A percentile compares a stretch with the other conserved stretches of the same genome.
Conservation (phyloP, 2,329 filamentous ascomycete species). For the Exophiala oligosperma region DNA sequence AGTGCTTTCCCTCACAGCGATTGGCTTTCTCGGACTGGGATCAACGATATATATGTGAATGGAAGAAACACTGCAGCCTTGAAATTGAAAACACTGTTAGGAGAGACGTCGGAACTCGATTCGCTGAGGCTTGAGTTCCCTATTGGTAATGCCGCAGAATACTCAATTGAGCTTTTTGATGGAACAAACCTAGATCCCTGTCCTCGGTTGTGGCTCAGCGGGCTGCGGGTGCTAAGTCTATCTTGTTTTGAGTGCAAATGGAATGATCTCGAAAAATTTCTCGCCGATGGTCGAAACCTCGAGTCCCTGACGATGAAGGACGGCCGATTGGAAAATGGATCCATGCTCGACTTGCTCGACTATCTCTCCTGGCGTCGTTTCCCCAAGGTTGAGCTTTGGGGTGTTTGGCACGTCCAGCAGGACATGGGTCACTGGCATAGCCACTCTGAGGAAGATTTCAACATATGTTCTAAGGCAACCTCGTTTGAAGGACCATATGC, state of each 20-base stretch:
- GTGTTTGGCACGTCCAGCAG: slow-evolving; percentile 20
- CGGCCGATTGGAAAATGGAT: slow-evolving; percentile 19
- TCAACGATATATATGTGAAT: slow-evolving; percentile 5
- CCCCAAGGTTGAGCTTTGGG: slow-evolving; percentile 6
- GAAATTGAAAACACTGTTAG: slow-evolving; percentile 13
- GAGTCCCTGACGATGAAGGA: slow-evolving; percentile 13
- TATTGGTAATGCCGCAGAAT: slow-evolving; percentile 15
- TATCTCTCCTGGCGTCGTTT: slow-evolving; percentile 10
- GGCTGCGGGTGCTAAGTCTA: slow-evolving; percentile 16
- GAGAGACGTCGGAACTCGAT: slow-evolving; percentile 13
- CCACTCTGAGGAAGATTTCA: slow-evolving; percentile 13
- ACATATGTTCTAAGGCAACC: slow-evolving; percentile 13
- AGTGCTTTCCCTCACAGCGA: slow-evolving; percentile 22
- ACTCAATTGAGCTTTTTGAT: slow-evolving; percentile 22
- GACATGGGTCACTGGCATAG: slow-evolving; percentile 10
- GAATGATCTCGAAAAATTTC: slow-evolving; percentile 12
- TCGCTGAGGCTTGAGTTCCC: slow-evolving; percentile 19
- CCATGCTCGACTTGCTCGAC: slow-evolving; percentile 19
- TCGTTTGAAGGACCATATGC: slow-evolving; percentile 25
- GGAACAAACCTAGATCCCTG: slow-evolving; percentile 19
- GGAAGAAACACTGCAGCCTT: slow-evolving; percentile 12
- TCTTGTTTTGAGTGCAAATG: slow-evolving; percentile 18
- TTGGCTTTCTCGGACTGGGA: slow-evolving; percentile 18
- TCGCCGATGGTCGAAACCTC: slow-evolving; percentile 12
- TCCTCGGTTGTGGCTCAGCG: slow-evolving; percentile 16